phyloP scores from a whole-genome alignment of 2,329 filamentous ascomycete genomes.

The Blastomyces emzantsi region DNA sequence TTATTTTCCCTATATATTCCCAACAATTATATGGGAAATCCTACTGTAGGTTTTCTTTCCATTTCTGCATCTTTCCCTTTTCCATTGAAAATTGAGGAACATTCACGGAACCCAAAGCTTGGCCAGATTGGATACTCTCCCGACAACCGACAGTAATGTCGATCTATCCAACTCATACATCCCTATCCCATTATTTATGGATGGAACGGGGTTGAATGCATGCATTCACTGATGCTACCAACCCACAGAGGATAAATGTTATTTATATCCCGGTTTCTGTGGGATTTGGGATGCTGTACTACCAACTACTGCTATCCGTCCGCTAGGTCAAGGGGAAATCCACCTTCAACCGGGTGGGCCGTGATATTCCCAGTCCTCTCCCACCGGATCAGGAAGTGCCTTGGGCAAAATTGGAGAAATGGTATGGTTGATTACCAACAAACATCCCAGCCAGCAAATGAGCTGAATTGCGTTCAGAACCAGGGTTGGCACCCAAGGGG shows the following conservation, averaged over 20 bases:
- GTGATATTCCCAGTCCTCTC: neutral
- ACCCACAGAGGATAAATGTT: neutral
- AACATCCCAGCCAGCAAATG: neutral
- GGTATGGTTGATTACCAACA: neutral
- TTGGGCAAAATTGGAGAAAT: neutral
- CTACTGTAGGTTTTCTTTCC: neutral
- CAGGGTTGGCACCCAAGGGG: no score
- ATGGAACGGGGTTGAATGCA: neutral
- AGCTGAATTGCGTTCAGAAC: neutral
- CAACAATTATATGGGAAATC: neutral
- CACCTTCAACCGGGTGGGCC: neutral
- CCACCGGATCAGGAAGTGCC: neutral
- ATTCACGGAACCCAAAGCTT: neutral
- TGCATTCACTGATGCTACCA: neutral
- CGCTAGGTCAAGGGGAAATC: neutral
- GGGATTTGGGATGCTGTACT: neutral
- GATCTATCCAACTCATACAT: neutral
- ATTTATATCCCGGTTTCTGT: neutral
- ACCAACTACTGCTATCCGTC: neutral
- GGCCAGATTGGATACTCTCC: neutral
- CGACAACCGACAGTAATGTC: neutral
- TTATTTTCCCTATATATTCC: no score
- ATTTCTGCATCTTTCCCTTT: neutral
- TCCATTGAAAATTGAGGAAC: neutral
- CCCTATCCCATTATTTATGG: neutral